Base-by-base conservation (phyloP, 1,139 yeast genomes). In the Zygosaccharomyces sapae region DNA sequence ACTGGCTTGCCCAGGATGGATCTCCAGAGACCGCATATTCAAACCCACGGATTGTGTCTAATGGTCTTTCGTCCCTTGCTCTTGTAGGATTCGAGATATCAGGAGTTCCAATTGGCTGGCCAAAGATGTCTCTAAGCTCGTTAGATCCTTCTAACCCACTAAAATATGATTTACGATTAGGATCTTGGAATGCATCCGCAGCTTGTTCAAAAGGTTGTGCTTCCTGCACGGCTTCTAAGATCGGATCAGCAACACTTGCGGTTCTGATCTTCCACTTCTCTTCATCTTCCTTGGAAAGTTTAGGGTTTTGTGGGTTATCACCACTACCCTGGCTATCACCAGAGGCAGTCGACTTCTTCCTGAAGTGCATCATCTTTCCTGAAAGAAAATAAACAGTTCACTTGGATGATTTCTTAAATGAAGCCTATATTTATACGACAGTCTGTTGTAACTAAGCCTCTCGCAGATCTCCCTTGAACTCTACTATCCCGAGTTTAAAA, bases 11-110 rank as follows among this genome's bases (percentile, higher is more conserved):
- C 70, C 85, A 83, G 24, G 77, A 68, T 47, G 76, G 72, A 66
- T 90, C 96, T 39, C 97, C 97, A 3, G 96, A 85, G 54, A 92
- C 87, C 30, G 96, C 83, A 64, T 84, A 92, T 71, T 92, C 97
- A 68, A 92, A 92, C 4, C 86, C 78, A 55, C 97, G 74, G 59
- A 92, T 89, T 2, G 98, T 92, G 68, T 94, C 98, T 62, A 92
- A 71, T 3, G 98, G 98, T 57, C 98, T 80, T 71, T 92, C 98
- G 67, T 89, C 89, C 65, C 97, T 78, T 13, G 86, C 70, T 61
- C 98, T 78, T 10, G 97, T 83, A 18, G 98, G 98, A 65, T 92
- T 92, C 24, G 95, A 86, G 58, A 83, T 75, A 66, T 92, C 98
- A 4, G 95, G 86, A 54, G 77, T 78, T 4, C 63, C 60, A 58